Evolutionary conservation across 352 stramenopile species (phyloP), one percentile per base, ranked within the genome.

Genomic region (Thraustochytrium sp.): DNA sequence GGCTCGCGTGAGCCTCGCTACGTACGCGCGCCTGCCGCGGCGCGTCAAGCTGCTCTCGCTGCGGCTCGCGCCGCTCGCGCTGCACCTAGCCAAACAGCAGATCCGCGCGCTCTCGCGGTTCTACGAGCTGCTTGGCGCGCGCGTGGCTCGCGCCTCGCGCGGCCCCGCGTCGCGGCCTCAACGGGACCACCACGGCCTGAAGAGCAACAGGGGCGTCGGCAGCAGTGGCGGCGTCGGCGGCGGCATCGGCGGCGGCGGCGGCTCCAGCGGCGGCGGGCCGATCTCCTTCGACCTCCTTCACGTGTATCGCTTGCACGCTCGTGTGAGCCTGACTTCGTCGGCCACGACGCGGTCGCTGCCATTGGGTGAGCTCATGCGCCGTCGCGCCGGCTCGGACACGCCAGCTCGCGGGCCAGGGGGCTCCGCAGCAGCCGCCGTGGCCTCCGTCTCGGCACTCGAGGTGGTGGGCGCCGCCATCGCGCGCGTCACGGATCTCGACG

Each of bases 401-500:
- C 40, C 18, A 21, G 31, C 16, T 5, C 62, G 37, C 36, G 53
- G 44, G 21, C 62, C 36, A 5, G 5, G 5, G 16, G 42, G 16
- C 42, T 49, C 42, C 16, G 42, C 42, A 16, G 5, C 42, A 49
- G 5, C 42, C 31, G 62, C 31, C 16, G 51, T 37, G 44, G n/a
- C 62, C 0, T 48, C 48, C 31, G 68, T 80, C 8, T 80, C 68
- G 18, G 48, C 68, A n/a, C 68, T 80, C 29, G 48, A 80, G 13
- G 68, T 80, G 0, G 31, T 80, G 5, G 40, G 48, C 18, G 42
- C 68, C 11, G 68, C 68, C 8, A 80, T 80, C 13, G 31, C 68
- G 23, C 48, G 68, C 34, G 53, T 80, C 21, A 80, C 68, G 51
- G 68, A 80, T 13, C 37, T 80, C 11, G 68, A 80, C 42, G 44